A percentile compares a stretch with the other conserved stretches of the same genome.
Evolutionary conservation across 441 rosid species (phyloP).

Genomic region (Francoa sonchifolia): DNA sequence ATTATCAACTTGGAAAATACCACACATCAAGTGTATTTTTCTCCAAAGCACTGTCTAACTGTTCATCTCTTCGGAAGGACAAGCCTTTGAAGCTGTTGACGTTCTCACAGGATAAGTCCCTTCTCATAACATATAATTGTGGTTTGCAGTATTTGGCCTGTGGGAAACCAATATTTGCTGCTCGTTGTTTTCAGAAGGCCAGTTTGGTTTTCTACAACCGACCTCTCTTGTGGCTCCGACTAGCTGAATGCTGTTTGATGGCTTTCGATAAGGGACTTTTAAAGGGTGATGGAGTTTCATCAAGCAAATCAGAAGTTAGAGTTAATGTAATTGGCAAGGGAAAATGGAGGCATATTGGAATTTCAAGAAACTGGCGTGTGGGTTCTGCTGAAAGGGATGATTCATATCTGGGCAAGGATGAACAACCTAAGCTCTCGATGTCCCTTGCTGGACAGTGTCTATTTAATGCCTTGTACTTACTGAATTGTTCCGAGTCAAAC

Average conservation of each 20-base stretch:
- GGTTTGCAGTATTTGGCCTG: constrained; percentile 77
- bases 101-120: constrained; percentile 80
- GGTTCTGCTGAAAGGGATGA: constrained; percentile 29
- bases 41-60: constrained; percentile 55
- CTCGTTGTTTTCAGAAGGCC: constrained; percentile 77
- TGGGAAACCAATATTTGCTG: constrained; percentile 81
- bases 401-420: constrained; percentile 22
- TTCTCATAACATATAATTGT: constrained; percentile 65
- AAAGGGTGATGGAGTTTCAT: constrained; percentile 21
- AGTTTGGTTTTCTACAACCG: constrained; percentile 46
- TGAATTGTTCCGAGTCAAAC: constrained; percentile 29
- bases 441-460: constrained; percentile 74
- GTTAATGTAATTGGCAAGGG: constrained; percentile 74
- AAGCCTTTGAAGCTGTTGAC: constrained; percentile 50
- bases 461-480: constrained; percentile 51
- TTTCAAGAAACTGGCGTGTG: constrained; percentile 25
- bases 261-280: constrained; percentile 72
- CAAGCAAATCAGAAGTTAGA: constrained; percentile 42
- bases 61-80: constrained; percentile 59
- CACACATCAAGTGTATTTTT: constrained; percentile 57
- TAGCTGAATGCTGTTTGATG: constrained; percentile 89
- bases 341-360: constrained; percentile 72
- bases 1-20: constrained; percentile 59
- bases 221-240: constrained; percentile 85
- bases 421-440: constrained; percentile 62